Conservation (phyloP, 192 early-diverging fungal species). For the Coemansia sp. region DNA sequence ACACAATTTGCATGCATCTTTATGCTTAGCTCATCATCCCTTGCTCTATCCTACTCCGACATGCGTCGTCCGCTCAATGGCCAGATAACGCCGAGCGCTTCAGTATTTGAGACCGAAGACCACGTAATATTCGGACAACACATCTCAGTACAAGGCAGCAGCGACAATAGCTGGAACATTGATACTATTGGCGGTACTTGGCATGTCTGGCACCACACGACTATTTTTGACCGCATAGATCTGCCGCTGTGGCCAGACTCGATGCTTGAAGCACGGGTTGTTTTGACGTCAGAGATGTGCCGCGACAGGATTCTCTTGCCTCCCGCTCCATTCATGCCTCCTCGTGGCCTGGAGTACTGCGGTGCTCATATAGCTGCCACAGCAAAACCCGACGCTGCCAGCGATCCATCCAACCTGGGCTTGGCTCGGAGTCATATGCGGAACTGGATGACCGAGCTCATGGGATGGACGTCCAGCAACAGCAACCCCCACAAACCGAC, state of each 20-base stretch:
- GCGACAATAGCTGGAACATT: constrained; percentile 27
- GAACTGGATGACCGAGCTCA: constrained; percentile 37
- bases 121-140: constrained; percentile 46
- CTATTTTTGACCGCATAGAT: constrained; percentile 32
- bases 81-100: neutral
- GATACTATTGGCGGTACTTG: constrained; percentile 33
- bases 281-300: constrained; percentile 43
- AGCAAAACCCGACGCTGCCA: neutral
- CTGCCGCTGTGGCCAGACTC: constrained; percentile 44
- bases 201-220: constrained; percentile 43
- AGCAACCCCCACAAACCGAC: neutral
- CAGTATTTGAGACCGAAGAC: constrained; percentile 22
- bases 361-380: constrained; percentile 40
- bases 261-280: constrained; percentile 37
- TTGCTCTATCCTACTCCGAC: constrained; percentile 36
- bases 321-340: constrained; percentile 44
- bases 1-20: neutral
- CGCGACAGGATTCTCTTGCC: constrained; percentile 26
- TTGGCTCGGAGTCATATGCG: constrained; percentile 34
- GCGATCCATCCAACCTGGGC: neutral
- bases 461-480: constrained; percentile 23
- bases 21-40: neutral
- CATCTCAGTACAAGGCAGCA: constrained; percentile 10
- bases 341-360: constrained; percentile 36
- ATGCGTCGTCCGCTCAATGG: constrained; percentile 25